Evolutionary conservation across 306 rosid species (phyloP).

Genomic region (Begonia peltatifolia): DNA sequence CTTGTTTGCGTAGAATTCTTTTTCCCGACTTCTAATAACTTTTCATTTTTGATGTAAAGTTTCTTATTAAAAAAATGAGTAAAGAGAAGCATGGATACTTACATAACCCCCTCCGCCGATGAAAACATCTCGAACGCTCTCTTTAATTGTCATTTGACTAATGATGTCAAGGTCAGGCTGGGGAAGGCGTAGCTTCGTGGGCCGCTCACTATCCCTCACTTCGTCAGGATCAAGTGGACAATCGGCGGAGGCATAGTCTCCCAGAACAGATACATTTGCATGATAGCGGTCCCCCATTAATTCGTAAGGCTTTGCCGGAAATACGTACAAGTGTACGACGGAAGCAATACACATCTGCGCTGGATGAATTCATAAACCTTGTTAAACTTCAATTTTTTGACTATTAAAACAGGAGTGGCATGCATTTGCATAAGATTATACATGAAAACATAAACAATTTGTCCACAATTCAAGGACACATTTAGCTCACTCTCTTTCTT

Average conservation of each 20-base stretch:
- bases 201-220: slow-evolving; percentile 94
- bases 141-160: slow-evolving; percentile 88
- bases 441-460: too few relatives aligned
- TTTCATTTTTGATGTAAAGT: too few relatives aligned
- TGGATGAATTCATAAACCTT: slow-evolving; percentile 41
- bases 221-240: slow-evolving; percentile 97
- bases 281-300: slow-evolving; percentile 76
- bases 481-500: too few relatives aligned
- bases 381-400: slow-evolving; percentile 23
- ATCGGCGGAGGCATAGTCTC: slow-evolving; percentile 85
- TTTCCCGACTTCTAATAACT: neutral
- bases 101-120: slow-evolving; percentile 87
- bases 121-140: slow-evolving; percentile 89
- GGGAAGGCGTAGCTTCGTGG: slow-evolving; percentile 90
- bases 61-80: slow-evolving; percentile 8
- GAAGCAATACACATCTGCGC: slow-evolving; percentile 98
- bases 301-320: slow-evolving; percentile 92
- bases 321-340: slow-evolving; percentile 83
- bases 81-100: slow-evolving; percentile 27
- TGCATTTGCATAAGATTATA: too few relatives aligned
- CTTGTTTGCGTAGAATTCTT: too few relatives aligned
- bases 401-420: neutral
- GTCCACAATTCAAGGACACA: too few relatives aligned
- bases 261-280: slow-evolving; percentile 86
- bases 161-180: slow-evolving; percentile 47